phyloP scores from a whole-genome alignment of 2,329 filamentous ascomycete species.

The Cadophora gregata region DNA sequence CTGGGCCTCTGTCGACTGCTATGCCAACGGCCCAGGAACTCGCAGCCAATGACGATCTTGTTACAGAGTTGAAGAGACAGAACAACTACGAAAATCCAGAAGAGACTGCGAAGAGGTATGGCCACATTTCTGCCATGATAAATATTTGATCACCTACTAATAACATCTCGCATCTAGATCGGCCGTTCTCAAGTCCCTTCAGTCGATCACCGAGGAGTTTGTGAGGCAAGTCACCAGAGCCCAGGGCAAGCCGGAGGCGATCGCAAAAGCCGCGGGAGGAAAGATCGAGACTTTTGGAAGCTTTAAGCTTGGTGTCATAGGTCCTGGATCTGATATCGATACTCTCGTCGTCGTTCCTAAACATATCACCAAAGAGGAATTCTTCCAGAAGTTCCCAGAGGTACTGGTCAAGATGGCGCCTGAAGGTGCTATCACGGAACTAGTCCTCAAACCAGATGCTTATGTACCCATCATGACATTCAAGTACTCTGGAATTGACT shows the following conservation, averaged over 20 bases:
- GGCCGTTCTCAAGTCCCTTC: slow-evolving; percentile 75
- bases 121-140: background rate
- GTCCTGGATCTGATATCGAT: slow-evolving; percentile 96
- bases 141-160: slow-evolving; percentile 27
- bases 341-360: slow-evolving; percentile 91
- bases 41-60: slow-evolving; percentile 76
- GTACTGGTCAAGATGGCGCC: slow-evolving; percentile 79
- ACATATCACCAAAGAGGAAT: slow-evolving; percentile 87
- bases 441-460: slow-evolving; percentile 85
- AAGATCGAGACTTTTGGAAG: slow-evolving; percentile 97
- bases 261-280: slow-evolving; percentile 84
- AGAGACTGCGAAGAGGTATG: slow-evolving; percentile 82
- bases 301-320: slow-evolving; percentile 91
- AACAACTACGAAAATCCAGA: slow-evolving; percentile 88
- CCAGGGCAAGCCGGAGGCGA: slow-evolving; percentile 70
- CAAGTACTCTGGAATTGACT: slow-evolving; percentile 87
- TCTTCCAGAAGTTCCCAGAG: slow-evolving; percentile 87
- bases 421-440: slow-evolving; percentile 79
- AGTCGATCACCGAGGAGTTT: slow-evolving; percentile 83
- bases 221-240: slow-evolving; percentile 72
- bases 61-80: slow-evolving; percentile 84
- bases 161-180: slow-evolving; percentile 46
- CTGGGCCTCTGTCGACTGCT: slow-evolving; percentile 78
- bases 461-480: slow-evolving; percentile 98
- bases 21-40: slow-evolving; percentile 81